These are phyloP conservation scores for Aspergillus glaucus DNA, from an alignment of 2,329 filamentous ascomycete species.

Conservation along the genomic window DNA sequence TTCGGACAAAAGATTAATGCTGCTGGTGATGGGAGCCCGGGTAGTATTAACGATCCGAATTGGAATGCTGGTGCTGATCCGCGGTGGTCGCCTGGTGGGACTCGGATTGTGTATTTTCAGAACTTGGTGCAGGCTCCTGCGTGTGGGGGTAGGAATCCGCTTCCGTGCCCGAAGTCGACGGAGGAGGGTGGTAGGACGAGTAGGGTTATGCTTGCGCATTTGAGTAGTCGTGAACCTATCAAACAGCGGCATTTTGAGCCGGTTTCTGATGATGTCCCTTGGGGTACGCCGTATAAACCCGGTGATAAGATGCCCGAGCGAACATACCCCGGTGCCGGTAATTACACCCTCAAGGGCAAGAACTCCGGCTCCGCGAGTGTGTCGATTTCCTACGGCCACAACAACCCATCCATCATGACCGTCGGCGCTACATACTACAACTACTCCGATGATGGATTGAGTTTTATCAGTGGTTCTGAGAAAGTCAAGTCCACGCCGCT, in stretches of 20 bases:
- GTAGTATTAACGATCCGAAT: constrained; percentile 40
- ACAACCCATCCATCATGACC: constrained; percentile 9
- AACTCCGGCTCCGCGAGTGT: constrained; percentile 8
- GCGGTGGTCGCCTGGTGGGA: constrained; percentile 31
- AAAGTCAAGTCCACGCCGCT: constrained; percentile 22
- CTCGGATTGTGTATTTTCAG: constrained; percentile 40
- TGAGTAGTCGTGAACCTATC: constrained; percentile 28
- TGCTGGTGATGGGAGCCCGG: constrained; percentile 26
- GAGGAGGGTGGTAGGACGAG: constrained; percentile 33
- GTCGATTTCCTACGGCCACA: constrained; percentile 1
- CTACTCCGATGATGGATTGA: constrained; percentile 32
- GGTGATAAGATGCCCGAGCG: constrained; percentile 3
- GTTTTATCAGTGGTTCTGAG: constrained; percentile 31
- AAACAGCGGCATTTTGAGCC: constrained; percentile 13
- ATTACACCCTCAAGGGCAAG: constrained; percentile 12
- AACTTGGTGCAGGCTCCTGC: constrained; percentile 32
- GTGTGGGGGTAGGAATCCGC: constrained; percentile 41
- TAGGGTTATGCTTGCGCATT: constrained; percentile 39
- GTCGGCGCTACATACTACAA: constrained; percentile 31
- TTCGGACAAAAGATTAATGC: constrained; percentile 42
- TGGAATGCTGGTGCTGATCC: constrained; percentile 47
- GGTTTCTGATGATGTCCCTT: constrained; percentile 16
- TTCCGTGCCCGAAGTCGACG: constrained; percentile 37
- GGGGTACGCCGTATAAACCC: constrained; percentile 10
- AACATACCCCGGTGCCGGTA: constrained; percentile 3